Base-by-base conservation (phyloP, 2,329 filamentous ascomycete species). In the Colletotrichum lupini region DNA sequence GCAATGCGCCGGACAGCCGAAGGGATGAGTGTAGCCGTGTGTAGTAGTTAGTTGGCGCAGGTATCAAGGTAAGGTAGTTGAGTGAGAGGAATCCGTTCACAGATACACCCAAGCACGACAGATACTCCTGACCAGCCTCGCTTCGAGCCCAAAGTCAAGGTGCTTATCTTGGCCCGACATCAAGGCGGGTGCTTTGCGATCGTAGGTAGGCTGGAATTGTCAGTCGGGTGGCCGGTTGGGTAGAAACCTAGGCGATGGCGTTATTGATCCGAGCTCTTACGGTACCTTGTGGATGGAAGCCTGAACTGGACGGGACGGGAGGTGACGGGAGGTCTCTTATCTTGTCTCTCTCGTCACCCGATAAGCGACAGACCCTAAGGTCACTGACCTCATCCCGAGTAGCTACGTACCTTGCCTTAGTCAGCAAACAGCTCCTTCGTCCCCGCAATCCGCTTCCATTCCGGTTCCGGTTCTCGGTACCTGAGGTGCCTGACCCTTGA, bases 391-490 rank as follows among this genome's bases (percentile, higher is more conserved):
- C 42, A 49, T 49, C 19, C 42, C 19, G 1, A 22, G 35, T 37
- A 26, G 26, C 22, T 35, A 8, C 2, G 37, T 19, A 8, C 6
- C 16, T 22, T 5, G 4, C 8, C 37, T 53, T 67, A 67, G 42
- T 67, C 56, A 67, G 65, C 22, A 5, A 26, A 35, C 35, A 42
- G 37, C 37, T 19, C 37, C 37, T 49, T 4, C 42, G 42, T 63
- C 57, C 65, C 65, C 65, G 69, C 65, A 68, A 11, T 68, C 58
- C 49, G 30, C 52, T 59, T 12, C 49, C 49, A 30, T 59, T 24
- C 49, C 49, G 46, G 49, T 52, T 52, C 69, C 37, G 58, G 65
- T 55, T 72, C 65, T 67, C 69, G 58, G 58, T 67, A 65, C 67
- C 61, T 65, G 49, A 26, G 7, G 49, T 42, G 30, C 62, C 55